These are phyloP conservation scores for Cystofilobasidium ferigula DNA, from an alignment of 768 basidiomycete species.

Conservation along the genomic window DNA sequence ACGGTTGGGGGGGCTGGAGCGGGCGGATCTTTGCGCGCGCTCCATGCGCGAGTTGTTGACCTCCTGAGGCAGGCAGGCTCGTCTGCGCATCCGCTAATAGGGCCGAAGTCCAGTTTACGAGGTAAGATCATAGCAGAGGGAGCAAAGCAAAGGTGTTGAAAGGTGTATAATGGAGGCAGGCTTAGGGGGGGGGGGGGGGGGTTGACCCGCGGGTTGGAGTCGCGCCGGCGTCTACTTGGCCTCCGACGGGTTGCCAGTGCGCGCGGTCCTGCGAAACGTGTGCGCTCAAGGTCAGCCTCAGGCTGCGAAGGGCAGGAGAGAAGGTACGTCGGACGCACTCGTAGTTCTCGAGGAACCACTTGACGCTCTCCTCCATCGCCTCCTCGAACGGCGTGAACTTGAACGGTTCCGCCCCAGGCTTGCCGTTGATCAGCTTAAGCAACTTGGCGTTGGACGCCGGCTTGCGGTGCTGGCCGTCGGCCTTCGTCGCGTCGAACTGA, in stretches of 20 bases:
- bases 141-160: too few species aligned
- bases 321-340: slow-evolving; percentile 33
- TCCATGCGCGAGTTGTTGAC: too few species aligned
- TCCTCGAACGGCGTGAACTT: slow-evolving; percentile 82
- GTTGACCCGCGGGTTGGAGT: too few species aligned
- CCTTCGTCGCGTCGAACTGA: slow-evolving; percentile 70
- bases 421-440: slow-evolving; percentile 48
- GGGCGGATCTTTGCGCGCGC: too few species aligned
- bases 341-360: slow-evolving; percentile 81
- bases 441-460: slow-evolving; percentile 89
- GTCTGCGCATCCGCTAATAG: too few species aligned
- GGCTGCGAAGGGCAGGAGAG: not conserved
- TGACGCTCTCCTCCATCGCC: slow-evolving; percentile 64
- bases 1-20: too few species aligned
- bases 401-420: slow-evolving; percentile 48
- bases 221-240: not conserved
- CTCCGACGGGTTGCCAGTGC: not conserved
- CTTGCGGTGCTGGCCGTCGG: slow-evolving; percentile 93
- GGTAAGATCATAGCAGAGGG: too few species aligned
- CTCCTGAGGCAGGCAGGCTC: too few species aligned
- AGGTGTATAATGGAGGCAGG: not conserved
- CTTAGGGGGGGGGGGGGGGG: not conserved
- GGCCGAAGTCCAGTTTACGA: too few species aligned
- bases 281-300: not conserved
- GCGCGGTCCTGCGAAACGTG: not conserved